Percentiles rank a stretch among this genome's conserved stretches.
phyloP scores from a whole-genome alignment of 257 asterid genomes.

The Lavandula angustifolia region DNA sequence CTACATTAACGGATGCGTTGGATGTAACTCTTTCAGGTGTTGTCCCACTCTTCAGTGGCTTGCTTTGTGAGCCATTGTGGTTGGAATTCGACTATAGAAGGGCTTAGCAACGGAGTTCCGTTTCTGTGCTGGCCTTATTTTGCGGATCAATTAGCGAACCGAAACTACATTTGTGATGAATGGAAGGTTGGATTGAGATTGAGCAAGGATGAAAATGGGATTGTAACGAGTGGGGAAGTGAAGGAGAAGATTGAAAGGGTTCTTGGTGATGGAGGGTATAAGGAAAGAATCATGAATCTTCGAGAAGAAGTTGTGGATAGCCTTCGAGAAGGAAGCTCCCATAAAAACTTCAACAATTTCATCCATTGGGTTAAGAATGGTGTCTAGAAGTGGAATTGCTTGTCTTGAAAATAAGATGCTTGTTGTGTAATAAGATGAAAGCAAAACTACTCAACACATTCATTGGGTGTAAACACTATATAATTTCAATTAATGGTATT shows the following conservation, averaged over 20 bases:
- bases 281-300: conserved; percentile 38
- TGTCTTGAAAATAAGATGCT: no score
- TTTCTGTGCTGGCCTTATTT: conserved; percentile 64
- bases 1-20: no score
- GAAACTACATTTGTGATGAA: conserved; percentile 46
- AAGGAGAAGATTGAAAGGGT: conserved; percentile 35
- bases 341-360: conserved; percentile 36
- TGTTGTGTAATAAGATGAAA: no score
- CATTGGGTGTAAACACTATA: no score
- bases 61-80: conserved; percentile 55
- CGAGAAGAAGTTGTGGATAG: conserved; percentile 26
- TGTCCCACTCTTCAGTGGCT: conserved; percentile 52
- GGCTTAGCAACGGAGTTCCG: conserved; percentile 51
- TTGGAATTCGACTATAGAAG: no score
- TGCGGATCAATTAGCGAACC: conserved; percentile 50
- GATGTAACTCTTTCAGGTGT: no score
- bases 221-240: conserved; percentile 26
- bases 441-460: no score
- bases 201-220: conserved; percentile 35
- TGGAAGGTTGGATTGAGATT: conserved; percentile 49
- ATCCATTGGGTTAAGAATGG: conserved; percentile 43
- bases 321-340: conserved; percentile 42
- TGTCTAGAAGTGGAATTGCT: no score
- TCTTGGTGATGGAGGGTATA: conserved; percentile 31
- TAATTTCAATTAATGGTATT: no score